Evolutionary conservation across 768 basidiomycete species (phyloP), one percentile per base, ranked within the genome.

Genomic region (Holtermannia corniformis): DNA sequence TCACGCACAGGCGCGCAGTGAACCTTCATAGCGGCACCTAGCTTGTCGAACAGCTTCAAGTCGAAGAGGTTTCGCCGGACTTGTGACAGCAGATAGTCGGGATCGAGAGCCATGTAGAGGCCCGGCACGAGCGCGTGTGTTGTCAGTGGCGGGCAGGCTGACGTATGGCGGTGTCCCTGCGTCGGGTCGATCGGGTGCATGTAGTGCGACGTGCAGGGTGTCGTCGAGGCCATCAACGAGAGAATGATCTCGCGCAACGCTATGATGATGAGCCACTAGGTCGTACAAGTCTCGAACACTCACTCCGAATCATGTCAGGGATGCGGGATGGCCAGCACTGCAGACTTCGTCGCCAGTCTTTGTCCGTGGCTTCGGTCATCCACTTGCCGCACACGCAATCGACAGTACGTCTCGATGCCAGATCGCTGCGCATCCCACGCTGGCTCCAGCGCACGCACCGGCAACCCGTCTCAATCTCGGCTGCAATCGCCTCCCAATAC

Each of bases 1-100:
- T 95, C 91, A 28, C 91, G 78, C 83, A 93, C 91, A 13, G 91
- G 91, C 4, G 91, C 91, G 57, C 91, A 93, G 63, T 95, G 90
- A 28, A 82, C 81, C 71, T 92, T 88, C 57, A 93, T 78, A 16
- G 85, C 84, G 57, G 80, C 77, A 13, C 87, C 89, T 55, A 95
- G 82, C 54, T 82, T 81, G 44, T 77, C 68, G 73, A 93, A 89
- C 44, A 92, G 77, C 10, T 81, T 81, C 5, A 86, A 81, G 74
- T 90, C 86, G 67, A 87, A 89, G 7, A 86, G 74, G 27, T 80
- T 78, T 57, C 83, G 83, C 50, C 76, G 78, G 60, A 90, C 80
- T 74, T 92, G 87, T 70, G 86, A 85, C 65, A 84, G 79, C 55
- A 93, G 85, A 54, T 87, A 78, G 19, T 78, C 80, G 3, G 86